A percentile compares a stretch with the other conserved stretches of the same genome.
These are phyloP conservation scores for Mangifera indica DNA, from an alignment of 345 rosid species.

Conservation along the genomic window DNA sequence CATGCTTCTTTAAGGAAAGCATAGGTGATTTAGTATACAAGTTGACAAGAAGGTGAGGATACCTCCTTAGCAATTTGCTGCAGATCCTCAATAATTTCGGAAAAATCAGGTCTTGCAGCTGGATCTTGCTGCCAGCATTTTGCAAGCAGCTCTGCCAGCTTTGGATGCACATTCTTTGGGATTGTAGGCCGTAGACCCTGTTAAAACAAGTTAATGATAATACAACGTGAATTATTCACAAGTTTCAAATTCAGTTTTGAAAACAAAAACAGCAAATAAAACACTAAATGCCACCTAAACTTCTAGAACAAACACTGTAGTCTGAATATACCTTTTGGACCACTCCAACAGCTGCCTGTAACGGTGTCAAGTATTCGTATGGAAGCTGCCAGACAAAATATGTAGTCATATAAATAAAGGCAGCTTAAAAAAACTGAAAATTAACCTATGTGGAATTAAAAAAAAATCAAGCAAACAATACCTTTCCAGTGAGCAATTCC, in stretches of 20 bases:
- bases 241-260: too few species aligned
- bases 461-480: slow-evolving; percentile 23
- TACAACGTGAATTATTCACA: not conserved
- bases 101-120: slow-evolving; percentile 74
- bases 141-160: slow-evolving; percentile 63
- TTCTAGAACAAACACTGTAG: not conserved
- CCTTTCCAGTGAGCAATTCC: slow-evolving; percentile 97
- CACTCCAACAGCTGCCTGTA: slow-evolving; percentile 97
- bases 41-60: slow-evolving; percentile 6
- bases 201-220: slow-evolving; percentile 14
- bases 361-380: slow-evolving; percentile 85
- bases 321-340: slow-evolving; percentile 76
- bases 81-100: slow-evolving; percentile 66
- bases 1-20: too few species aligned
- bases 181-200: slow-evolving; percentile 86
- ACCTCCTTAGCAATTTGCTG: slow-evolving; percentile 79
- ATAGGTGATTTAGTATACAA: too few species aligned
- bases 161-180: slow-evolving; percentile 63
- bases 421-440: not conserved
- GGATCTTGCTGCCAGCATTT: slow-evolving; percentile 95
- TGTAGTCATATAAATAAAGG: not conserved
- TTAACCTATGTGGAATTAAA: not conserved
- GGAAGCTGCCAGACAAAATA: slow-evolving; percentile 70
- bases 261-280: too few species aligned
- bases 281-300: not conserved